Evolutionary conservation across 352 stramenopile genomes (phyloP).

Genomic region (Phytopythium kandeliae): DNA sequence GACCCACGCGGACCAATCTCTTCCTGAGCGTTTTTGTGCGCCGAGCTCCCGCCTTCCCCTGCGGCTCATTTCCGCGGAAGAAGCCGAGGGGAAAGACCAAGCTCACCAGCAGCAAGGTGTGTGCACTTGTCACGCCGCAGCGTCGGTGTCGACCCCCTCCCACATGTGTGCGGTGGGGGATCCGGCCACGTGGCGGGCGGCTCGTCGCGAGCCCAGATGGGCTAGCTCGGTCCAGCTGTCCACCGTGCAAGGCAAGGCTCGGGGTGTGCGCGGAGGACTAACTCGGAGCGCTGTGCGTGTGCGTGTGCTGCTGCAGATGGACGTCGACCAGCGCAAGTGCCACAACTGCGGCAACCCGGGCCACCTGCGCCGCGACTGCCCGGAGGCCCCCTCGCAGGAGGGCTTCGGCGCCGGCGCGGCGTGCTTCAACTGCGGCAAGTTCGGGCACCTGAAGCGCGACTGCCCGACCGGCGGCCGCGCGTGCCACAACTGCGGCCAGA

Average conservation of each 20-base stretch:
- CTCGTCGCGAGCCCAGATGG: neutral
- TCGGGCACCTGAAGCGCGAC: constrained; percentile 77
- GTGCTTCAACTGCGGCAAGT: constrained; percentile 79
- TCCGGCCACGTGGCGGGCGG: no score
- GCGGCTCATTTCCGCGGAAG: constrained; percentile 36
- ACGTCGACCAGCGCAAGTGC: constrained; percentile 61
- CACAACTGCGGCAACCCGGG: constrained; percentile 74
- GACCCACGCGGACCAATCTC: constrained; percentile 22
- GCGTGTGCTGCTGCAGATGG: constrained; percentile 22
- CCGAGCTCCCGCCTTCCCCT: neutral
- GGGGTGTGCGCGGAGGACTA: no score
- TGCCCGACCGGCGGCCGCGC: constrained; percentile 59
- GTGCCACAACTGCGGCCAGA: constrained; percentile 82
- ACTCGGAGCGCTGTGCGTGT: neutral
- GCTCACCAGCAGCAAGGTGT: neutral
- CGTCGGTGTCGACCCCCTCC: no score
- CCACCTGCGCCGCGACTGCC: constrained; percentile 76
- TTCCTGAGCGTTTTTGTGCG: constrained; percentile 9
- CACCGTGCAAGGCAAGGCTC: neutral
- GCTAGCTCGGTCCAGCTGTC: neutral
- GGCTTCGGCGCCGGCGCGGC: constrained; percentile 27
- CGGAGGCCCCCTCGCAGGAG: constrained; percentile 43
- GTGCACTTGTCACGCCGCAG: no score
- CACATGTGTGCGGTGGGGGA: no score
- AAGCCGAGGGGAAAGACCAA: constrained; percentile 27